Base-by-base conservation (phyloP, 441 rosid genomes). In the Viola pubescens region DNA sequence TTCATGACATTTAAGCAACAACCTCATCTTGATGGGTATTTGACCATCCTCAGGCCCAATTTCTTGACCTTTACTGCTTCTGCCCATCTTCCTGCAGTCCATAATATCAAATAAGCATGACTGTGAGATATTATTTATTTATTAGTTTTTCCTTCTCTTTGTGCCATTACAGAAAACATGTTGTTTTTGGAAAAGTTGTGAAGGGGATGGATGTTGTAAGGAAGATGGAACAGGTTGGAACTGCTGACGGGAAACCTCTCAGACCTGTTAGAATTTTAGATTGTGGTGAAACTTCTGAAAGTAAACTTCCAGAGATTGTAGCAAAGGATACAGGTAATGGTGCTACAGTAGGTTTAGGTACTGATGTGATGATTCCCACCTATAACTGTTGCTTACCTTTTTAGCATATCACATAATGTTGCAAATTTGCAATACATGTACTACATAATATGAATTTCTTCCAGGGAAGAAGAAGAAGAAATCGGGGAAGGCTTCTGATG, bases 21-120 rank as follows among this genome's bases (percentile, higher is more conserved):
- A 54, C 94, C 87, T 8, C 97, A 94, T 71, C 96, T 94, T 51
- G 88, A 94, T 76, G 94, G 97, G 97, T 94, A 62, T 43, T n/a
- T 62, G 57, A 26, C 52, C 58, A 11, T 3, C 13, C 44, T 55
- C 19, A 7, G 16, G 8, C 19, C 48, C 12, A 26, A 13, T 26
- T 9, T 34, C 55, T 40, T 58, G 5, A 6, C 42, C 43, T 13
- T 38, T 44, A 19, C 44, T 12, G 39, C 12, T 56, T 48, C 52
- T 12, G 5, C 54, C 8, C 44, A 48, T 61, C n/a, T 37, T 26
- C 48, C 44, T 34, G n/a, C 9, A 41, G 42, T 59, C 8, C 56
- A 13, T 48, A 0, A 37, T 62, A 54, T 59, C 50, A 19, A 58
- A 52, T 46, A 19, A 62, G 39, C 51, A 37, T 62, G 58, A 42